These are phyloP conservation scores for Brasilioporus rufonigricans DNA, from an alignment of 768 basidiomycete genomes.

Conservation along the genomic window DNA sequence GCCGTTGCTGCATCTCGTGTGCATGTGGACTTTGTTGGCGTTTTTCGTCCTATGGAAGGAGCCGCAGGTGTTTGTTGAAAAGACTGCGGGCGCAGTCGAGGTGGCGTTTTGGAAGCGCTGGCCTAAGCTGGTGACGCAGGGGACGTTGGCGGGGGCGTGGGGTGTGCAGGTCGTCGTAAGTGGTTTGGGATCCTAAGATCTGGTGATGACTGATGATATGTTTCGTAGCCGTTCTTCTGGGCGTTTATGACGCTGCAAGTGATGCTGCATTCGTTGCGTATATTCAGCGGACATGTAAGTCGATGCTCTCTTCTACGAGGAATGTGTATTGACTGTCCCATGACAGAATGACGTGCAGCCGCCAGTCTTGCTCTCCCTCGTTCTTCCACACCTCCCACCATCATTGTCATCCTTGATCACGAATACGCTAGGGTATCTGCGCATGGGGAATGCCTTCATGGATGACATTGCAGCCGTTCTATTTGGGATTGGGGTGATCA, in stretches of 20 bases:
- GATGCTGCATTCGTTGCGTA: constrained; percentile 65
- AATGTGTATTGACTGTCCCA: constrained; percentile 3
- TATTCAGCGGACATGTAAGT: constrained; percentile 69
- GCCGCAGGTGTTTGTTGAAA: constrained; percentile 47
- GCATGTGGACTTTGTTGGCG: constrained; percentile 61
- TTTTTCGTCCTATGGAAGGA: constrained; percentile 70
- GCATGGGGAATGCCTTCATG: constrained; percentile 62
- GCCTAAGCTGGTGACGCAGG: constrained; percentile 50
- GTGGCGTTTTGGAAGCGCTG: constrained; percentile 55
- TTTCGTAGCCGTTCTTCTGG: constrained; percentile 79
- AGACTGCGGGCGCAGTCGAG: constrained; percentile 34
- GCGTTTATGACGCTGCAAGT: constrained; percentile 73
- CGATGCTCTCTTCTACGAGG: neutral
- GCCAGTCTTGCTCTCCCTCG: constrained; percentile 57
- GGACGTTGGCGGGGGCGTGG: constrained; percentile 38
- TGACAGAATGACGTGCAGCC: constrained; percentile 56
- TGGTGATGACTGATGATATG: constrained; percentile 1
- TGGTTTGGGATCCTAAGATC: neutral
- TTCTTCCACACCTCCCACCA: constrained; percentile 63
- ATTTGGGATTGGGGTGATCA: constrained; percentile 68
- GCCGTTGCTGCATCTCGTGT: constrained; percentile 63
- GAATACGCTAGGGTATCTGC: constrained; percentile 63
- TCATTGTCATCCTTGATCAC: constrained; percentile 62
- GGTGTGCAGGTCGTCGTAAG: constrained; percentile 60
- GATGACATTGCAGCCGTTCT: constrained; percentile 71